Percentiles rank a stretch among this genome's conserved stretches.
Evolutionary conservation across 2,329 filamentous ascomycete species (phyloP).

Genomic region (Sporothrix phasma): DNA sequence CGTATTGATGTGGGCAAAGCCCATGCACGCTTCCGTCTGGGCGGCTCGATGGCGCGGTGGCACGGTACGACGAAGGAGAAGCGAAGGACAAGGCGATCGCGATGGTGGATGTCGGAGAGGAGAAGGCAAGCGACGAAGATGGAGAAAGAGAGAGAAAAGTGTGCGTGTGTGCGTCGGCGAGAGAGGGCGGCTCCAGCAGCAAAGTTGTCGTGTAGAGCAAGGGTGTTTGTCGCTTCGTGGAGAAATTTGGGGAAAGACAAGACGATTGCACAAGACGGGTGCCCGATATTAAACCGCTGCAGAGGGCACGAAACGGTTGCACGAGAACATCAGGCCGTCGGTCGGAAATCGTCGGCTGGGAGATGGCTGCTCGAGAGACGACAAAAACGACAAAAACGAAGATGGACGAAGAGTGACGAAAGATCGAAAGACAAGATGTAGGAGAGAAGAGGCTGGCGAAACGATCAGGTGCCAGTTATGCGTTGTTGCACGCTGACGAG

Average conservation of each 20-base stretch:
- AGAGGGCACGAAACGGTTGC: neutral
- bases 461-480: neutral
- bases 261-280: neutral
- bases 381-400: neutral
- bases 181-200: neutral
- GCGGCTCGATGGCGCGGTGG: neutral
- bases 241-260: neutral
- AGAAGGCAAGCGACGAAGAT: neutral
- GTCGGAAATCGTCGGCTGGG: neutral
- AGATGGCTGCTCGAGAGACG: too few relatives aligned
- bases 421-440: too few relatives aligned
- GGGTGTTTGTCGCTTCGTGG: neutral
- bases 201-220: neutral
- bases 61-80: neutral
- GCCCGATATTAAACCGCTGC: conserved; percentile 7
- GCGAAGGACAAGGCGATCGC: neutral
- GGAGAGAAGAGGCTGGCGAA: neutral
- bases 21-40: conserved; percentile 6
- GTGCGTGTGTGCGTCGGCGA: too few relatives aligned
- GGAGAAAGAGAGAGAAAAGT: too few relatives aligned
- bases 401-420: too few relatives aligned
- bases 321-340: conserved; percentile 3
- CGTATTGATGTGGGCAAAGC: conserved; percentile 1
- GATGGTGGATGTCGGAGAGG: neutral
- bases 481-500: neutral